phyloP scores from a whole-genome alignment of 2,329 filamentous ascomycete genomes.

The Aureobasidium sp. region DNA sequence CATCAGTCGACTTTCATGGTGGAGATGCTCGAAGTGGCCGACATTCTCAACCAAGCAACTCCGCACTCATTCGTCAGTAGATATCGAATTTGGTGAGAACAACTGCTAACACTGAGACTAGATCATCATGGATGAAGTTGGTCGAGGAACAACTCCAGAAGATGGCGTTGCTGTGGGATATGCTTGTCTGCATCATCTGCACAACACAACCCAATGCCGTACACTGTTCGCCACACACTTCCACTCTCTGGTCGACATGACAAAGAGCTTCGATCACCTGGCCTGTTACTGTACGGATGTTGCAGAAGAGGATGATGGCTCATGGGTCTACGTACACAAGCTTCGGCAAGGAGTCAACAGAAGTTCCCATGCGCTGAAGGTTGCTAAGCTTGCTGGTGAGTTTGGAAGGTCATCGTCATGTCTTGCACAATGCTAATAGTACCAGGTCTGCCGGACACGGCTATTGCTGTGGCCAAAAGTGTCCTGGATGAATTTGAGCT shows the following conservation, averaged over 20 bases:
- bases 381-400: slow-evolving; percentile 69
- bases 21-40: slow-evolving; percentile 94
- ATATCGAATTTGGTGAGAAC: neutral
- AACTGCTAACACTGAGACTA: neutral
- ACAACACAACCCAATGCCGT: slow-evolving; percentile 65
- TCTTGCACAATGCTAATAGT: slow-evolving; percentile 12
- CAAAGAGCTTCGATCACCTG: slow-evolving; percentile 48
- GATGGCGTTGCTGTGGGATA: slow-evolving; percentile 87
- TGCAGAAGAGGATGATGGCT: slow-evolving; percentile 54
- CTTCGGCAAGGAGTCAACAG: slow-evolving; percentile 75
- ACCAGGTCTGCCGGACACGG: slow-evolving; percentile 57
- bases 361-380: slow-evolving; percentile 84
- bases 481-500: slow-evolving; percentile 39
- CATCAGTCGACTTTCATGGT: slow-evolving; percentile 99
- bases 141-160: slow-evolving; percentile 84
- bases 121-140: slow-evolving; percentile 91
- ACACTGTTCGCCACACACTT: slow-evolving; percentile 94
- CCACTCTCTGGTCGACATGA: slow-evolving; percentile 73
- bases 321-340: slow-evolving; percentile 80
- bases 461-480: slow-evolving; percentile 56
- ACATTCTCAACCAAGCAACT: slow-evolving; percentile 80
- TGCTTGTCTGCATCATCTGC: slow-evolving; percentile 77
- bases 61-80: slow-evolving; percentile 59
- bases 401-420: neutral
- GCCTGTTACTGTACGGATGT: slow-evolving; percentile 86